Evolutionary conservation across 2,329 filamentous ascomycete species (phyloP).

Genomic region (Colletotrichum navitas): DNA sequence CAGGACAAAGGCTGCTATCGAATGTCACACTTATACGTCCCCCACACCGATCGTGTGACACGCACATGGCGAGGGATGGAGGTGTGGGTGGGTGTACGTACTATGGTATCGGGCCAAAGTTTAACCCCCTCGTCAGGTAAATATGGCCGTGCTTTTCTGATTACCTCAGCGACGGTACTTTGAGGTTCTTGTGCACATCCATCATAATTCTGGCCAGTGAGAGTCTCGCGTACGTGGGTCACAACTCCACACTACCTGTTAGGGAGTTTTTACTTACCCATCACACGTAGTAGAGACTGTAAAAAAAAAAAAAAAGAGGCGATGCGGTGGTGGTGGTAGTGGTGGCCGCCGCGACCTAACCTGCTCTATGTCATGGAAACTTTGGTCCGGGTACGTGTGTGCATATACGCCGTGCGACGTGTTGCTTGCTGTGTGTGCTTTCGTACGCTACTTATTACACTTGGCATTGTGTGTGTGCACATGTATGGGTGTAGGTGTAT

Average conservation of each 20-base stretch:
- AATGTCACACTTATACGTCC: background rate
- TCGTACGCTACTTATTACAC: background rate
- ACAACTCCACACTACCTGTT: no score
- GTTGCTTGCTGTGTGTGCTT: background rate
- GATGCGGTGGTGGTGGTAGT: no score
- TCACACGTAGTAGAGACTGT: no score
- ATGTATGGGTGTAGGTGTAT: background rate
- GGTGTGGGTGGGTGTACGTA: background rate
- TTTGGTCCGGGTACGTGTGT: background rate
- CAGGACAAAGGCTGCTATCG: background rate
- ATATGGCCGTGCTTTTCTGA: no score
- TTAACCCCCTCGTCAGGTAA: no score
- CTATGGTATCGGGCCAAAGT: no score
- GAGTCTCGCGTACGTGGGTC: no score
- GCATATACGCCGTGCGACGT: background rate
- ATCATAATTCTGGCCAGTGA: no score
- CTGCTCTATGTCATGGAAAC: background rate
- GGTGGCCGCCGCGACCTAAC: background rate
- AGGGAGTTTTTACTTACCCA: no score
- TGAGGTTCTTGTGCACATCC: no score
- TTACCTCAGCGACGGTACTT: no score
- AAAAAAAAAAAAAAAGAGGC: no score
- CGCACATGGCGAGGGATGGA: background rate
- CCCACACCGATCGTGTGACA: conserved; percentile 8
- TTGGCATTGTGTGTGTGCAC: background rate